phyloP scores from a whole-genome alignment of 176 grass and related monocot genomes.

The Phragmites australis region DNA sequence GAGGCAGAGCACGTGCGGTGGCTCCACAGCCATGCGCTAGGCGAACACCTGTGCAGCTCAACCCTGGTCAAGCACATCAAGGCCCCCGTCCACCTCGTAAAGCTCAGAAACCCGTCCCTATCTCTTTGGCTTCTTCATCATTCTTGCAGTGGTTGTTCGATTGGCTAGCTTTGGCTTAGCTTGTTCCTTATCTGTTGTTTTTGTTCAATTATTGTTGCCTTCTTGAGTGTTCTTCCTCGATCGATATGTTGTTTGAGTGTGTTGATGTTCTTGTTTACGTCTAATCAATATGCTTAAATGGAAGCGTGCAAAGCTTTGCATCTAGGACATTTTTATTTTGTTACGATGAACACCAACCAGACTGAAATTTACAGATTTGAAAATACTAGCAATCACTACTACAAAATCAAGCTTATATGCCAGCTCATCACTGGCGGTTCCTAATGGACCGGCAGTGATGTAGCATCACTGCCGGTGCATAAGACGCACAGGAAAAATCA shows the following conservation, averaged over 20 bases:
- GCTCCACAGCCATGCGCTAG: slow-evolving; percentile 66
- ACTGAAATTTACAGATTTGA: too few relatives aligned
- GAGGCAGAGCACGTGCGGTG: slow-evolving; percentile 61
- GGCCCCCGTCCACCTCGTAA: slow-evolving; percentile 81
- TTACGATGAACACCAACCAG: too few relatives aligned
- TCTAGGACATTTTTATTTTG: too few relatives aligned
- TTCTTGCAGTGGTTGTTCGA: neutral
- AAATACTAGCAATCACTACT: too few relatives aligned
- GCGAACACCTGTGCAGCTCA: slow-evolving; percentile 77
- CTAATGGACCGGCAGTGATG: too few relatives aligned
- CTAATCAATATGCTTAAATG: neutral
- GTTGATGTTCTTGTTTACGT: neutral
- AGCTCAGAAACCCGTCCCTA: neutral
- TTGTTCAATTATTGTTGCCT: neutral
- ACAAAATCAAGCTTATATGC: too few relatives aligned
- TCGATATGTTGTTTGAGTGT: neutral
- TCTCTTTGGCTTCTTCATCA: neutral
- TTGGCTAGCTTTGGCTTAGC: neutral
- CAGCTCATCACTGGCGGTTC: too few relatives aligned
- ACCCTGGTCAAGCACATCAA: slow-evolving; percentile 74
- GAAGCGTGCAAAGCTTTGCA: slow-evolving; percentile 8
- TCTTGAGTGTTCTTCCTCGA: neutral
- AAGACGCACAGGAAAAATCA: too few relatives aligned
- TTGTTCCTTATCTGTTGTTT: slow-evolving; percentile 30
- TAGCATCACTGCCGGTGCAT: too few relatives aligned